A percentile compares a stretch with the other conserved stretches of the same genome.
Evolutionary conservation across 345 rosid species (phyloP).

Genomic region (Citrus medica): DNA sequence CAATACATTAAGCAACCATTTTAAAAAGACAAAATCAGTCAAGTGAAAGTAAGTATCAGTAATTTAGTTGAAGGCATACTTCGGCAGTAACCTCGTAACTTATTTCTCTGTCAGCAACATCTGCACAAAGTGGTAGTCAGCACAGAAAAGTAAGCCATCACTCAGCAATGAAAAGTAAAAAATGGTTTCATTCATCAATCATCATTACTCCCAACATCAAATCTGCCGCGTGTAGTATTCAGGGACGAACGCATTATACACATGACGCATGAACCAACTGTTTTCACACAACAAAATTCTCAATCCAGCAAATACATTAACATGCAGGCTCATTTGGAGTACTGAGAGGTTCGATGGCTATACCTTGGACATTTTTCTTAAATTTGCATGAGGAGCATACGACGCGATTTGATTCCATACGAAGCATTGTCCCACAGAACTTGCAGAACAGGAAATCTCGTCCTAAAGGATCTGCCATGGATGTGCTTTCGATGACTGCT

Average conservation of each 20-base stretch:
- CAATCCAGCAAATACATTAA: not conserved
- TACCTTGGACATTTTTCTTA: conserved; percentile 37
- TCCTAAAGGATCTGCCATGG: conserved; percentile 30
- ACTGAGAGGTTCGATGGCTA: not conserved
- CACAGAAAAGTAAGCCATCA: not conserved
- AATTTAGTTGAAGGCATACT: conserved; percentile 26
- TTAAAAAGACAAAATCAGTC: not conserved
- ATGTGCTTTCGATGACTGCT: not conserved
- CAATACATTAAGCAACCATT: not conserved
- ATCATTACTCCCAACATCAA: not conserved
- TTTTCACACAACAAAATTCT: not conserved
- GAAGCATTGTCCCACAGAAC: conserved; percentile 50
- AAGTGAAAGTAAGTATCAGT: not conserved
- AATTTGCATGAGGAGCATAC: conserved; percentile 43
- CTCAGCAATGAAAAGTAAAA: not conserved
- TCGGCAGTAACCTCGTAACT: conserved; percentile 32
- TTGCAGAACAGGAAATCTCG: conserved; percentile 53
- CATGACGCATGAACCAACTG: too few species aligned
- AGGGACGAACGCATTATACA: too few species aligned
- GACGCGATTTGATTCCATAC: conserved; percentile 19
- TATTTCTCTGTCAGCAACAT: conserved; percentile 36
- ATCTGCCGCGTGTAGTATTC: not conserved
- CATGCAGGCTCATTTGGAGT: not conserved
- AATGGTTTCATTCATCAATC: too few species aligned
- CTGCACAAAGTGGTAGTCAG: conserved; percentile 18